Conservation (phyloP, 129 eudicot species). For the Lactuca saligna region DNA sequence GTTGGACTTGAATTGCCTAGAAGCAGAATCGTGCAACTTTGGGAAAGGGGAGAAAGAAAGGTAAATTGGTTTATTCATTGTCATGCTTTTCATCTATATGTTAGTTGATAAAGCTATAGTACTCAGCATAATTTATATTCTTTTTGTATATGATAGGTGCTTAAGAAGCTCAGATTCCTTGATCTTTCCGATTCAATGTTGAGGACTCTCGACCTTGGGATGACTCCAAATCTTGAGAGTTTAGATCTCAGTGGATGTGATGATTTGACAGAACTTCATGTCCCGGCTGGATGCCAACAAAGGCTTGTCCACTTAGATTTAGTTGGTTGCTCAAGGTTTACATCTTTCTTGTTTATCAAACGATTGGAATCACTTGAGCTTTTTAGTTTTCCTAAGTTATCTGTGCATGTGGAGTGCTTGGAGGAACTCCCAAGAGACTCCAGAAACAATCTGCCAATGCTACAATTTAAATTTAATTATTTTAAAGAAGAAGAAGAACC, state of each 20-base stretch:
- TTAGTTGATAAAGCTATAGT: neutral
- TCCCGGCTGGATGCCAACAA: neutral
- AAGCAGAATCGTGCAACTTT: no score
- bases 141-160: neutral
- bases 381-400: neutral
- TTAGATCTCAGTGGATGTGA: neutral
- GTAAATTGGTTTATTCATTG: neutral
- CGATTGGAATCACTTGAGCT: neutral
- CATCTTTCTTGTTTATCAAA: neutral
- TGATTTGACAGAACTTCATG: neutral
- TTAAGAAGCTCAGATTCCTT: constrained; percentile 1
- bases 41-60: no score
- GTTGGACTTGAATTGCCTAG: no score
- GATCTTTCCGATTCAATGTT: neutral
- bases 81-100: neutral
- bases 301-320: neutral
- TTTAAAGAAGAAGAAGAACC: no score
- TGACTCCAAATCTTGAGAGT: constrained; percentile 4
- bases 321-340: neutral
- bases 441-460: no score
- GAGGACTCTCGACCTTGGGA: constrained; percentile 9
- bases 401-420: neutral
- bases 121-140: no score
- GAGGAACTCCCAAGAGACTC: neutral
- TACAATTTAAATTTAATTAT: no score